Evolutionary conservation across 2,329 filamentous ascomycete genomes (phyloP), one percentile per base, ranked within the genome.

Genomic region (Hymenoscyphus albidus): DNA sequence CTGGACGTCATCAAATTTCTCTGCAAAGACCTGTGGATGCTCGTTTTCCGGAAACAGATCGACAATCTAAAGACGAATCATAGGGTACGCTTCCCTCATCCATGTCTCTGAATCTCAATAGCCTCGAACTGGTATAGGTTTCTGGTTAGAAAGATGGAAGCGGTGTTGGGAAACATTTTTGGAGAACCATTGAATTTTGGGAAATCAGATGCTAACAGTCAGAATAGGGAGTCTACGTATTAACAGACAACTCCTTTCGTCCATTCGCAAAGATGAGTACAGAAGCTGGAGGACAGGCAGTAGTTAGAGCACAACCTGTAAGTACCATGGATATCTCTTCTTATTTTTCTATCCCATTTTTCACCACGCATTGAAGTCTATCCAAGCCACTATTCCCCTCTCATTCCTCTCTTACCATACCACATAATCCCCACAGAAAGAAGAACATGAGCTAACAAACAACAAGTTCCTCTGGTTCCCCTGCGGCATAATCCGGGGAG

Each of bases 51-150:
- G 76, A 99, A 99, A 79, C 96, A 98, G 77, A 92, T 99, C 74
- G 95, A 99, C 78, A 99, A 99, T 76, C 83, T 99, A 58, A 99
- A 99, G 80, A 99, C 95, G 9, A 99, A 99, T 75, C 95, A 99
- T 76, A 83, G 95, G 72, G 90, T 92, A 80, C 18, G 82, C 71
- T 48, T 6, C 60, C 63, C 56, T 22, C 31, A n/a, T 14, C 18
- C 6, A 10, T 22, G 3, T 6, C 13, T 22, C n/a, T 22, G 6
- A 48, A 48, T 48, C 35, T 35, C 35, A 35, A 35, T 35, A 35
- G 35, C 35, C 35, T 7, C 35, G 35, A 35, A 35, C 35, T 35
- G 6, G 35, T 35, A 5, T 35, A 35, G 35, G 9, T 6, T 48
- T 48, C 42, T 48, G 42, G 3, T 7, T 7, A 48, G 42, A 7